Percentiles rank a stretch among this genome's conserved stretches.
Evolutionary conservation across 441 rosid species (phyloP).

Genomic region (Erodium trifolium): DNA sequence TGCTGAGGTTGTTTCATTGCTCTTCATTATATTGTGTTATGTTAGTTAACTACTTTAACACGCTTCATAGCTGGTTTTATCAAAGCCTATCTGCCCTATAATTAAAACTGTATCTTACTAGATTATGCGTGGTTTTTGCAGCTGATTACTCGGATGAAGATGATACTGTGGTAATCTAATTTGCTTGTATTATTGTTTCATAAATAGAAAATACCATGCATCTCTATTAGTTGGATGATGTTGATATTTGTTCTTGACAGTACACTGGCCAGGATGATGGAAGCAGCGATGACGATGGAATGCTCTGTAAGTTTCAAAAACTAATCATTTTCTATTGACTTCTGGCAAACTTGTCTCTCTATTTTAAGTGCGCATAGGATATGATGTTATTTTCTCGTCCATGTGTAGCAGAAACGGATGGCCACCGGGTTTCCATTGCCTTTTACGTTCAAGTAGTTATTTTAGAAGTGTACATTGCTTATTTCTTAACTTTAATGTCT

Average conservation of each 20-base stretch:
- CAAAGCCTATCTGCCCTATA: not conserved
- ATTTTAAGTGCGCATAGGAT: not conserved
- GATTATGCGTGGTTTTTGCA: conserved; percentile 29
- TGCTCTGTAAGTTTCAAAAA: conserved; percentile 65
- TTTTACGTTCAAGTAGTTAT: too few relatives aligned
- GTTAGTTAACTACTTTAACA: not conserved
- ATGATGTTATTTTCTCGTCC: not conserved
- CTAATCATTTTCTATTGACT: too few relatives aligned
- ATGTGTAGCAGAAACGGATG: not conserved
- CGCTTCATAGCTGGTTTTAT: not conserved
- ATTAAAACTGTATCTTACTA: conserved; percentile 18
- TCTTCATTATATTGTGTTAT: not conserved
- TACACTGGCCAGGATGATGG: conserved; percentile 44
- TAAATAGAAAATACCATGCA: not conserved
- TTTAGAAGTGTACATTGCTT: too few relatives aligned
- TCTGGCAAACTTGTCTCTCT: conserved; percentile 4
- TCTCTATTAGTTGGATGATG: conserved; percentile 6
- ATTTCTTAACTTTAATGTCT: too few relatives aligned
- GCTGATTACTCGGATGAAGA: conserved; percentile 63
- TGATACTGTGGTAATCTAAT: conserved; percentile 34
- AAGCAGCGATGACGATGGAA: conserved; percentile 75
- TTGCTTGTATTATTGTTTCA: not conserved
- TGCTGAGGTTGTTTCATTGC: not conserved
- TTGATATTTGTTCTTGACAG: conserved; percentile 32
- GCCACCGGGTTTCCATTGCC: not conserved